Evolutionary conservation across 2,329 filamentous ascomycete species (phyloP).

Genomic region (Pseudogymnoascus sp.): DNA sequence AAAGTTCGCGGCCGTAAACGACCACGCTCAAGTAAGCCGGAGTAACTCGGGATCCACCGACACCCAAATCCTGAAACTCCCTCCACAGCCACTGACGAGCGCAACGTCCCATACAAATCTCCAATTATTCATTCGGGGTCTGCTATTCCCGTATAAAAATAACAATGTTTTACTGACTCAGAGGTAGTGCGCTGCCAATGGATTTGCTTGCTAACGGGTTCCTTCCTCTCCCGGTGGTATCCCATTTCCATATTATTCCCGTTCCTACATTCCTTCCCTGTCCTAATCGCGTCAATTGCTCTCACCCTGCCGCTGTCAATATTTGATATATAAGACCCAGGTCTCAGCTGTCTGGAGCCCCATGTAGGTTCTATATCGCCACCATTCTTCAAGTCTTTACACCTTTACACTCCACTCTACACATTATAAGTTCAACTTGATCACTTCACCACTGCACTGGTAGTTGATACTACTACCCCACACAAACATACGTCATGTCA

Average conservation of each 20-base stretch:
- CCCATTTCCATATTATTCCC: not conserved
- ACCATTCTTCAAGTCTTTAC: not conserved
- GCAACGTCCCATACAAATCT: not conserved
- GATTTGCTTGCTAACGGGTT: not conserved
- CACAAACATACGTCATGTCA: not conserved
- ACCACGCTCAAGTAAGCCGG: not conserved
- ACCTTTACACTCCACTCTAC: conserved; percentile 1
- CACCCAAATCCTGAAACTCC: not conserved
- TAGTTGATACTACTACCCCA: not conserved
- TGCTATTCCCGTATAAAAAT: not conserved
- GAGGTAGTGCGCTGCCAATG: not conserved
- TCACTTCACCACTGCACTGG: not conserved
- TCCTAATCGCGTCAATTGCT: not conserved
- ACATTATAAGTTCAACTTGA: not conserved
- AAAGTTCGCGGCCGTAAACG: not conserved
- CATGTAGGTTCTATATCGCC: not conserved
- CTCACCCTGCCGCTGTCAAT: not conserved
- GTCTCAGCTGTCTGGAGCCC: not conserved
- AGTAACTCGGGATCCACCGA: not conserved
- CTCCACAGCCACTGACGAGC: not conserved
- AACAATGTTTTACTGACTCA: not conserved
- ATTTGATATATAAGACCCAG: conserved; percentile 3
- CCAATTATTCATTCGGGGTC: not conserved
- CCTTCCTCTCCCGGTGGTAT: not conserved
- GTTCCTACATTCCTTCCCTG: not conserved